Evolutionary conservation across 225 moss, liverwort and hornwort species (phyloP), one percentile per base, ranked within the genome.

Genomic region (Asterella californica): DNA sequence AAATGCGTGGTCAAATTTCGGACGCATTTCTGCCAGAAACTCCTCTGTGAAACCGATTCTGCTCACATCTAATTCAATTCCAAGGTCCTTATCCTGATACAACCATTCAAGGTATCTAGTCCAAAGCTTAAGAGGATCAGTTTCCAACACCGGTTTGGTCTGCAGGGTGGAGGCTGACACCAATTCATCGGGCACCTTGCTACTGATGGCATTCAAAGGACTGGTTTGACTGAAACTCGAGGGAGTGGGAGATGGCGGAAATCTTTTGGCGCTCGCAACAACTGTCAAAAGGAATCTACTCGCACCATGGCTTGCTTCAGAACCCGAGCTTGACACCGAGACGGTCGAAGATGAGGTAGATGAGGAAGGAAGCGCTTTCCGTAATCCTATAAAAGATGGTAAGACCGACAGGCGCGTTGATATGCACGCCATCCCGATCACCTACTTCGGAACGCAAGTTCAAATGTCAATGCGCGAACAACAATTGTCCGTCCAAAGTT

Each of bases 101-200:
- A 94, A 60, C 92, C 92, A 94, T 80, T 94, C 86, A 29, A 94
- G 82, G 63, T 90, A 94, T 85, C 94, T 84, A 63, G 86, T 84
- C 94, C 94, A 94, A n/a, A 94, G 90, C 50, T 29, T 62, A 36
- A 92, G 80, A 42, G 94, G 92, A 83, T 94, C 92, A 27, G 86
- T 85, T 57, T 94, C 94, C 85, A 94, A 78, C 21, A 80, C 77
- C 15, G 82, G 82, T 10, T 82, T 82, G 45, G 64, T 81, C 81
- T 75, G 76, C 79, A 79, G 47, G 2, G 61, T 36, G 25, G 85
- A 69, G 22, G 75, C 25, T 19, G 81, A 29, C 46, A 78, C 74
- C 81, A 76, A 74, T 76, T 76, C 85, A 29, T 75, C 70, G 4
- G 85, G 61, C 32, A 78, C 67, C 75, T 76, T 85, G 79, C 79